Evolutionary conservation across 2,329 filamentous ascomycete genomes (phyloP), one percentile per base, ranked within the genome.

Genomic region (Pseudogymnoascus sp.): DNA sequence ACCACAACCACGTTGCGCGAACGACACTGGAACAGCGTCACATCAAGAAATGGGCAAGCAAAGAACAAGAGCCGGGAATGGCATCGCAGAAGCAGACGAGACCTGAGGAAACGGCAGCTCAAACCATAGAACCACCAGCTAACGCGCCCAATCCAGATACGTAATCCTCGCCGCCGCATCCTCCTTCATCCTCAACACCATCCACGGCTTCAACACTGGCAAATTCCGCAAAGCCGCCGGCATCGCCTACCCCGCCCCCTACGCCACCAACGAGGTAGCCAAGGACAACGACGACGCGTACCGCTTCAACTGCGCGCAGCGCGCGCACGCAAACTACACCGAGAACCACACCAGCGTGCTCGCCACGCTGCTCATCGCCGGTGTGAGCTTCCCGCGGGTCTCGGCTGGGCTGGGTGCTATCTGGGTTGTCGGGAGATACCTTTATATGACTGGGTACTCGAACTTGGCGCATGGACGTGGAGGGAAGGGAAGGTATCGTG

Each of bases 261-360:
- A 88, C 69, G 85, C 82, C 56, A 77, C 75, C 35, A 73, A 78
- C 38, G 83, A 86, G 68, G 75, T 80, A 50, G 82, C 82, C 19
- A 78, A 77, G 31, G 82, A 84, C 75, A 78, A 85, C 70, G 76
- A 78, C 56, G 79, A 79, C 59, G 38, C 37, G n/a, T 82, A 75
- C 72, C 71, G 73, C 61, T 88, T 89, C 78, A 89, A 89, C 78
- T 88, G 85, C 76, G 82, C 82, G 61, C 84, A 87, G 70, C 82
- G 84, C 59, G 81, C 84, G 8, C 86, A 89, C 72, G 75, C 78
- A 68, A 88, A 89, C 78, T 89, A 80, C 75, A 79, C 78, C 67
- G 87, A 89, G 78, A 86, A 84, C 75, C 76, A 83, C 37, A 75
- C 80, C 7, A 77, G 83, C 3, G 78, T 83, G 70, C 70, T 88